A percentile compares a stretch with the other conserved stretches of the same genome.
These are phyloP conservation scores for Phanerodontia chrysosporium DNA, from an alignment of 768 basidiomycete genomes.

Conservation along the genomic window DNA sequence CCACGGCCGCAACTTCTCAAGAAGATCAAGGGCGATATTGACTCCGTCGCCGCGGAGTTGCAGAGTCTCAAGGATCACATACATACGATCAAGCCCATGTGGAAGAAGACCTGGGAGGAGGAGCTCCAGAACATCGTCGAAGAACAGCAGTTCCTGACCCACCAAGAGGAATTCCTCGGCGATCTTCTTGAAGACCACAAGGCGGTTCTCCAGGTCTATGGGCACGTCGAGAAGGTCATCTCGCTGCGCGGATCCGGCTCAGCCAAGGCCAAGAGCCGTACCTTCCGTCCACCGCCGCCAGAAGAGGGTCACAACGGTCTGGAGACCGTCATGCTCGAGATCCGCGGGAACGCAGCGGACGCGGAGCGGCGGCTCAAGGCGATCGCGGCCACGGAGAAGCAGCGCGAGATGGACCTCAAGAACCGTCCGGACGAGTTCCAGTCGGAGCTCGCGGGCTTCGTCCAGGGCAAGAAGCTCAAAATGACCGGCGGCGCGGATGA, in stretches of 20 bases:
- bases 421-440: conserved; percentile 78
- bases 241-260: conserved; percentile 52
- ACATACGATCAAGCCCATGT: conserved; percentile 87
- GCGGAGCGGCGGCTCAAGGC: conserved; percentile 85
- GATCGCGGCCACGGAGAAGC: conserved; percentile 85
- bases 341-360: conserved; percentile 77
- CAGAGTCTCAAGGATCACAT: conserved; percentile 80
- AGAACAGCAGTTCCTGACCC: conserved; percentile 90
- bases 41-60: conserved; percentile 61
- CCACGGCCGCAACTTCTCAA: conserved; percentile 74
- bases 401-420: conserved; percentile 70
- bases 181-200: conserved; percentile 92
- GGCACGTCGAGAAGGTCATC: conserved; percentile 88
- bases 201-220: conserved; percentile 81
- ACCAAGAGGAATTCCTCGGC: conserved; percentile 86
- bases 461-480: conserved; percentile 81
- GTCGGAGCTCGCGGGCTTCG: conserved; percentile 81
- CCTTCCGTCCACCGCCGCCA: conserved; percentile 54
- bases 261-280: conserved; percentile 26
- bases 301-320: conserved; percentile 69
- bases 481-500: conserved; percentile 96
- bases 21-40: conserved; percentile 68
- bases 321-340: conserved; percentile 85
- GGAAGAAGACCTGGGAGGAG: conserved; percentile 98
- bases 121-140: conserved; percentile 96